Conservation (phyloP, 1,284 basidiomycete species). For the Somion occarium region DNA sequence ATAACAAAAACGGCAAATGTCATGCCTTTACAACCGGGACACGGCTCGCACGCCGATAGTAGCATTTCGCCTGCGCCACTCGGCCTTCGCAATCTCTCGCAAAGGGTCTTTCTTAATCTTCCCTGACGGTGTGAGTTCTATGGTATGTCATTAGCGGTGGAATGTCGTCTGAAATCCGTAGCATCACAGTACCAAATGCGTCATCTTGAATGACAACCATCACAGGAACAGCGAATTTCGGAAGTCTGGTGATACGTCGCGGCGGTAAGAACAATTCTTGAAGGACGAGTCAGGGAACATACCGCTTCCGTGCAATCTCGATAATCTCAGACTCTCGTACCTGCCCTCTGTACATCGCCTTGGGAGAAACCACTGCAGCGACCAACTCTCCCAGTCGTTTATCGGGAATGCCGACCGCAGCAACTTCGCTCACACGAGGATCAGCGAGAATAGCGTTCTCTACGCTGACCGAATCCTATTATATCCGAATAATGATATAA, state of each 20-base stretch:
- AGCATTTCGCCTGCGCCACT: constrained; percentile 35
- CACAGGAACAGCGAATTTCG: constrained; percentile 45
- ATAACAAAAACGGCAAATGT: too few relatives aligned
- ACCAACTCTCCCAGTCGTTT: constrained; percentile 16
- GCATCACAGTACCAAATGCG: constrained; percentile 34
- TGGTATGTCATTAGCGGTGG: background rate
- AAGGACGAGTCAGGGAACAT: background rate
- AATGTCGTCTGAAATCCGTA: background rate
- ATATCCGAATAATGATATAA: background rate
- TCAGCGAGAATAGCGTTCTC: constrained; percentile 67
- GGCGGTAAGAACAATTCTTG: constrained; percentile 17
- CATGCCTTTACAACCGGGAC: background rate
- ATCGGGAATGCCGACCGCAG: constrained; percentile 36
- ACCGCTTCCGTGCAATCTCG: constrained; percentile 26
- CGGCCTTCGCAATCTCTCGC: constrained; percentile 34
- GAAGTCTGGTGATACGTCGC: constrained; percentile 32
- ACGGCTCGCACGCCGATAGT: background rate
- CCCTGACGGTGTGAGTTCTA: constrained; percentile 50
- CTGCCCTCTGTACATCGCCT: constrained; percentile 34
- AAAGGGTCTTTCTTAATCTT: constrained; percentile 49
- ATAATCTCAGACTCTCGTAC: constrained; percentile 44
- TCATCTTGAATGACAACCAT: constrained; percentile 42
- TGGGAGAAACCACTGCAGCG: constrained; percentile 37
- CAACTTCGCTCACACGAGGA: constrained; percentile 53
- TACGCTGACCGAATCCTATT: constrained; percentile 53